Evolutionary conservation across 495 filamentous ascomycete species (phyloP).

Genomic region (Tuber calosporum): DNA sequence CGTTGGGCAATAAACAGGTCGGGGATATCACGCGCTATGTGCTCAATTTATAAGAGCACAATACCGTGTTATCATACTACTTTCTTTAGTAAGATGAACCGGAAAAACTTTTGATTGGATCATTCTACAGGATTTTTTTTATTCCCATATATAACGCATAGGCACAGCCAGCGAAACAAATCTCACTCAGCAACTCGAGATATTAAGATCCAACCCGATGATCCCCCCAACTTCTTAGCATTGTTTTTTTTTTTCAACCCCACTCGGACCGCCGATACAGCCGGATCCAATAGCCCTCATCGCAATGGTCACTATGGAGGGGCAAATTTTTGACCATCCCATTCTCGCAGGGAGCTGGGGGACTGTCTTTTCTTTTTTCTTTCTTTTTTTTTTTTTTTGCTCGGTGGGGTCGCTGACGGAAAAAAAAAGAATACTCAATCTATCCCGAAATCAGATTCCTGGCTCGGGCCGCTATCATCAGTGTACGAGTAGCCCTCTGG

Average conservation of each 20-base stretch:
- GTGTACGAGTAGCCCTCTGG: background rate
- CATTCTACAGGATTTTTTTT: background rate
- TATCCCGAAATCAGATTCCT: background rate
- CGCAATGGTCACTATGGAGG: background rate
- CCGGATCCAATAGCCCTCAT: background rate
- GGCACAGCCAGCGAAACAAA: background rate
- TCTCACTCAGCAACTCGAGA: background rate
- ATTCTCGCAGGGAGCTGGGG: background rate
- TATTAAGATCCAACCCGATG: constrained; percentile 2
- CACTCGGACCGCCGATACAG: background rate
- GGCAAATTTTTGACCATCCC: background rate
- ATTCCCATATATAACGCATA: background rate
- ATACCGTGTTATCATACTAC: background rate
- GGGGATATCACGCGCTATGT: background rate
- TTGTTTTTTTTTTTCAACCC: background rate
- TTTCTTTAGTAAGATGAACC: background rate
- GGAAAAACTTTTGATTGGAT: background rate
- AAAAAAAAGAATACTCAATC: background rate
- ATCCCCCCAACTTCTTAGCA: background rate
- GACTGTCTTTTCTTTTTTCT: background rate
- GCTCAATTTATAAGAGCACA: background rate
- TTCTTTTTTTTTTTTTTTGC: background rate
- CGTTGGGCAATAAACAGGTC: background rate
- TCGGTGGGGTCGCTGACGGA: background rate
- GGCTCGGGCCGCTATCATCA: background rate